Evolutionary conservation across 2,329 filamentous ascomycete species (phyloP), one percentile per base, ranked within the genome.

Genomic region (Clarireedia homoeocarpa): DNA sequence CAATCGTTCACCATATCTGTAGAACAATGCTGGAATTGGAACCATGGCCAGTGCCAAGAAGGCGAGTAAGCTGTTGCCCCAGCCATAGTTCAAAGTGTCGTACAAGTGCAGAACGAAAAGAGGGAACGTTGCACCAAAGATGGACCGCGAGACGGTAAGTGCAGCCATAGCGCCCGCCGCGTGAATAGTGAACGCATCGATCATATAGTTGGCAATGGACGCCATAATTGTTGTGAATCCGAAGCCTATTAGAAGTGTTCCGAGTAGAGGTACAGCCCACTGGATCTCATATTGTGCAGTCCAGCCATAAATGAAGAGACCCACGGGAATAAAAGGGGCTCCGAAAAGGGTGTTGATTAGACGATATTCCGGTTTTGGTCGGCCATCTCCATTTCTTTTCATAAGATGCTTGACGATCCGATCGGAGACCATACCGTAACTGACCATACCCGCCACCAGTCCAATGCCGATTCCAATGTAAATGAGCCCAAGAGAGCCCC

Each of bases 301-400:
- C 74, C 75, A 77, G 12, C 74, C 75, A 56, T 76, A 77, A 15
- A 75, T 70, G 61, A 77, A 76, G 42, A 77, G 66, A 0, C 71
- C 70, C 15, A 73, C 63, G 0, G 74, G 75, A 15, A 77, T 71
- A 6, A 24, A 26, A 10, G 58, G 48, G 4, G 42, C 74, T 40
- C 6, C 70, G 51, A 26, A 70, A 68, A 46, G 71, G n/a, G 38
- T 48, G 0, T 71, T 67, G 0, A 71, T 72, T 0, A 78, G 64
- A 0, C 75, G 70, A 65, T 73, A 64, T 59, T 76, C 74, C 0
- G 73, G 73, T 53, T 48, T 49, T 40, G 39, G 39, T 27, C 42
- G 24, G 6, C 53, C 51, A 14, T 72, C 67, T 5, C 76, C 73
- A 52, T 80, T 78, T 1, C 77, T 77, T 1, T 64, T 68, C 56